phyloP scores from a whole-genome alignment of 352 stramenopile species.

The Thraustochytrium striatum region DNA sequence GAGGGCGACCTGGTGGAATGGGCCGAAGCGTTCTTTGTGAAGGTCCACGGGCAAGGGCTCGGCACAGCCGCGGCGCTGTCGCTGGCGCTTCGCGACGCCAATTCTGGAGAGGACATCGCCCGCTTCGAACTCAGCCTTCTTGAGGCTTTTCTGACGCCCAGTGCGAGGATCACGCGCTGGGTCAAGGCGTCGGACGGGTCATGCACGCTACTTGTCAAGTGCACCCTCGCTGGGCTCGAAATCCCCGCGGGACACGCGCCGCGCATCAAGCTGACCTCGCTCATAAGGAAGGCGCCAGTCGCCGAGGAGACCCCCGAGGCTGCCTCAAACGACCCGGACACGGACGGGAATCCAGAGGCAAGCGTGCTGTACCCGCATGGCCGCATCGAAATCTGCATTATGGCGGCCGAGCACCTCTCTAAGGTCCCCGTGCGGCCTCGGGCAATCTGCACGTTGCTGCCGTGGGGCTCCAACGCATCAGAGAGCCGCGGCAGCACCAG shows the following conservation, averaged over 20 bases:
- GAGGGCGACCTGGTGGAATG: background rate
- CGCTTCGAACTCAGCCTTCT: background rate
- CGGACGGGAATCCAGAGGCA: too few relatives aligned
- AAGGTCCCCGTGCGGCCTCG: background rate
- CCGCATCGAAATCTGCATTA: too few relatives aligned
- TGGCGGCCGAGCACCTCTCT: background rate
- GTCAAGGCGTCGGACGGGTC: background rate
- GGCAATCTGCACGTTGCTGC: background rate
- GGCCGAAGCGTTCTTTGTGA: slow-evolving; percentile 17
- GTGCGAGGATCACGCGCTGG: background rate
- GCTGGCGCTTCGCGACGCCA: background rate
- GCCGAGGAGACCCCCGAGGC: too few relatives aligned
- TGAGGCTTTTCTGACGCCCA: background rate
- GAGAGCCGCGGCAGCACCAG: background rate
- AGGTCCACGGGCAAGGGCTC: background rate
- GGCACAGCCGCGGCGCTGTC: background rate
- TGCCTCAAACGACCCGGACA: too few relatives aligned
- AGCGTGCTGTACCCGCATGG: too few relatives aligned
- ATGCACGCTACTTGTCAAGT: background rate
- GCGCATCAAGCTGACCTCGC: too few relatives aligned
- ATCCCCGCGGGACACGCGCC: too few relatives aligned
- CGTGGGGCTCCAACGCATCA: background rate
- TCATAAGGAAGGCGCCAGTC: too few relatives aligned
- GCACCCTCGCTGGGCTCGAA: too few relatives aligned
- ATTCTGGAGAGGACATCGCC: background rate